Evolutionary conservation across 2,329 filamentous ascomycete genomes (phyloP), one percentile per base, ranked within the genome.

Genomic region (Mariannaea elegans): DNA sequence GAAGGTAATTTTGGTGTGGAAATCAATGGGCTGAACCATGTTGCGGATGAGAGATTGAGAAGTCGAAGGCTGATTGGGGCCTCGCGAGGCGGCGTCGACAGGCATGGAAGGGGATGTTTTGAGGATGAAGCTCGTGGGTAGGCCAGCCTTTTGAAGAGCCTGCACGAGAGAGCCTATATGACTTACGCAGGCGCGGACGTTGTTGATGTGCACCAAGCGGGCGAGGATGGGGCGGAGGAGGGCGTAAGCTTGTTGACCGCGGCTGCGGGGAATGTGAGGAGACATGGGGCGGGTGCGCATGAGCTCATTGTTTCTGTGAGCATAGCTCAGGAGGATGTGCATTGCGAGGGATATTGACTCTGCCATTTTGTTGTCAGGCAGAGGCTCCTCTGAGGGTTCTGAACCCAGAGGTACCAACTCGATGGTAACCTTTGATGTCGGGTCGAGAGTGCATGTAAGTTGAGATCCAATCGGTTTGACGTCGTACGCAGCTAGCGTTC

Each of bases 241-340:
- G 14, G 76, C 75, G 66, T 84, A 82, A 2, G 80, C 75, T 32
- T 80, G 78, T 41, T 78, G 75, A 4, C 76, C 73, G 9, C 77
- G 67, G 24, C 73, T 67, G 48, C 76, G 75, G 23, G 72, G 63
- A 68, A 78, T 69, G 63, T 81, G 65, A 59, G 79, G 74, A 31
- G 79, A 72, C 31, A 77, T 65, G 38, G 87, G 81, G 27, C 88
- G 85, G 1, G 89, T 90, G 53, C 93, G 86, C 41, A 85, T 84
- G 36, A 87, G 81, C 61, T 92, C 85, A 65, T 90, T 93, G 71
- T 91, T 86, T 9, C 90, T 87, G 73, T 98, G 94, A 2, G 91
- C 88, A 64, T 94, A 89, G 47, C 85, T 86, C 7, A 98, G 86
- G 2, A 97, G 82, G 19, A 97, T 83, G 38, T 92, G 88, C 3